Evolutionary conservation across 768 basidiomycete species (phyloP).

Genomic region (Dioszegia aurantiaca): DNA sequence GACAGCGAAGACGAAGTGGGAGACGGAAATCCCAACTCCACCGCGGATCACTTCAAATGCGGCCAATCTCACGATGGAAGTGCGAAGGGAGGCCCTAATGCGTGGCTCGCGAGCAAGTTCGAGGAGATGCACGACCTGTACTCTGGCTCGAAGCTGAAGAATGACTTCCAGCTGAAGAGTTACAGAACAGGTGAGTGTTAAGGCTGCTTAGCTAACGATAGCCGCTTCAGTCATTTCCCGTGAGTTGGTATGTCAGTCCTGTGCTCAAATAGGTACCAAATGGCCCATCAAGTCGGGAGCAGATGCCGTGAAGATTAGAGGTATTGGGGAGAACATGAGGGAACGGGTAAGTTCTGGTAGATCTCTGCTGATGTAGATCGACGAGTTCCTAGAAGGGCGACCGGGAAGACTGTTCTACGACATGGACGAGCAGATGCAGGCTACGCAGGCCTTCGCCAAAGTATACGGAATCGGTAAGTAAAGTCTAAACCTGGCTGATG

Average conservation of each 20-base stretch:
- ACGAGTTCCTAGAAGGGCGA: conserved; percentile 38
- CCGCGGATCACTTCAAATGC: conserved; percentile 32
- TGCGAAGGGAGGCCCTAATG: conserved; percentile 34
- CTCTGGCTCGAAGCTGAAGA: conserved; percentile 33
- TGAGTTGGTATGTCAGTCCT: too few species aligned
- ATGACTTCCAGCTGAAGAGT: conserved; percentile 29
- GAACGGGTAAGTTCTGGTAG: conserved; percentile 29
- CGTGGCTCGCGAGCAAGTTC: conserved; percentile 41
- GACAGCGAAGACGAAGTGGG: conserved; percentile 16
- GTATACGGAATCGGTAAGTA: conserved; percentile 80
- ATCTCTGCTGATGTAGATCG: conserved; percentile 27
- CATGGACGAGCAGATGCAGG: conserved; percentile 33
- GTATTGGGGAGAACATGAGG: conserved; percentile 41
- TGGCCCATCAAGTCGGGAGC: conserved; percentile 34
- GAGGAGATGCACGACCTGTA: conserved; percentile 43
- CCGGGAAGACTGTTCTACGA: conserved; percentile 40
- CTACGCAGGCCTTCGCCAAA: conserved; percentile 61
- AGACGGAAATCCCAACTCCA: conserved; percentile 12
- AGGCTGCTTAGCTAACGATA: conserved; percentile 9
- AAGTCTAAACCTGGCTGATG: background rate
- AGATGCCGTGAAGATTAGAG: conserved; percentile 37
- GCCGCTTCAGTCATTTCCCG: conserved; percentile 17
- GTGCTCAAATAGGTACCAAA: conserved; percentile 37
- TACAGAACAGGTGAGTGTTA: conserved; percentile 31
- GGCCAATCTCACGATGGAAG: conserved; percentile 29